A percentile compares a stretch with the other conserved stretches of the same genome.
Conservation (phyloP, 1,284 basidiomycete genomes). For the Puccinia novopanici region DNA sequence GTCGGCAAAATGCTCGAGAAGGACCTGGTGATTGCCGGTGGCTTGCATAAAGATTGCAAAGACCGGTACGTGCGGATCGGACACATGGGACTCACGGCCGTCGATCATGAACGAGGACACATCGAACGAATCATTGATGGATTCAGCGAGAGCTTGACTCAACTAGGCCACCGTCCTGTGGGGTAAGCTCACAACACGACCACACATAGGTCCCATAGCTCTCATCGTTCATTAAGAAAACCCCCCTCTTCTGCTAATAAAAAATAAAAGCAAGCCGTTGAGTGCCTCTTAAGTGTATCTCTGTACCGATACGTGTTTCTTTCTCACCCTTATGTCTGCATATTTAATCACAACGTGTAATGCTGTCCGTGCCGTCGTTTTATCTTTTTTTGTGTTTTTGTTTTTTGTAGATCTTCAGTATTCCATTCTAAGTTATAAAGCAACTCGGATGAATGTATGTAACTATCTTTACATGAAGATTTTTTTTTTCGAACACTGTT, state of each 20-base stretch:
- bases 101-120: conserved; percentile 71
- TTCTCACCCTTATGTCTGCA: neutral
- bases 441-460: neutral
- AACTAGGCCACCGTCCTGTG: conserved; percentile 60
- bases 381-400: neutral
- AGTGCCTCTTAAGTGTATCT: neutral
- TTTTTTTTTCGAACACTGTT: too few species aligned
- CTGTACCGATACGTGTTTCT: neutral
- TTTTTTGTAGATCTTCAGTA: neutral
- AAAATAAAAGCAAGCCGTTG: neutral
- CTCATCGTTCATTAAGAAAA: neutral
- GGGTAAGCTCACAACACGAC: conserved; percentile 4
- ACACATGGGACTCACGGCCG: conserved; percentile 86
- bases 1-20: conserved; percentile 65
- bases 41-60: conserved; percentile 83
- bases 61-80: conserved; percentile 65
- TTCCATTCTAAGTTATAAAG: neutral
- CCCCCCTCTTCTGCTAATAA: neutral
- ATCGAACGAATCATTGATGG: conserved; percentile 73
- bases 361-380: neutral
- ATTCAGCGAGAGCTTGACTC: conserved; percentile 66
- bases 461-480: neutral
- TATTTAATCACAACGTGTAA: neutral
- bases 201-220: neutral
- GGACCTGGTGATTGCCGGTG: conserved; percentile 82